Evolutionary conservation across 2,329 filamentous ascomycete species (phyloP), one percentile per base, ranked within the genome.

Genomic region (Nothopassalora personata): DNA sequence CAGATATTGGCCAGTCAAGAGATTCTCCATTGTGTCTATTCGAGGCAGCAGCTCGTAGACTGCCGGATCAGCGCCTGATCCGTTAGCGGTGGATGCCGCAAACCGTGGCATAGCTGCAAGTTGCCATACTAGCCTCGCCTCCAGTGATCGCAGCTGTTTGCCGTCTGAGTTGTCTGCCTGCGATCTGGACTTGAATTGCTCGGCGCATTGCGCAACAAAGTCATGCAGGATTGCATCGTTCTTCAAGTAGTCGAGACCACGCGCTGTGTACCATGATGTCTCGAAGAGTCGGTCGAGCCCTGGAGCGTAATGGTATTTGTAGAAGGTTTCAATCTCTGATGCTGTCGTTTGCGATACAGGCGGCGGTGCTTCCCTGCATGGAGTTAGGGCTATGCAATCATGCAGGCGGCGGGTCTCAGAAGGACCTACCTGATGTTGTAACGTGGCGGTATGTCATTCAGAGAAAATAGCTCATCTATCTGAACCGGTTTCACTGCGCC

Each of bases 211-310:
- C 5, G 82, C 81, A 70, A 92, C 84, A 61, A 87, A 82, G 54
- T 86, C 83, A 66, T 88, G 79, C n/a, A 90, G 76, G 30, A 77
- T 75, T 30, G 79, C 75, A 69, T 88, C 81, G 36, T 73, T 75
- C 59, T 84, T 74, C 1, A 88, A 74, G 54, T 79, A 75, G n/a
- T 71, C 72, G 56, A 81, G 76, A 56, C 80, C 83, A 64, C 79
- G 79, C 39, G 75, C 76, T 28, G 78, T 83, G 75, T 90, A 97
- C 92, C 92, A 97, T 30, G 81, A 82, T 6, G 90, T 89, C 73
- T 97, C 92, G 62, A 95, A 83, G 62, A 94, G 87, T 53, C 83
- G 82, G 73, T 90, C 86, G 50, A 94, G 82, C 7, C 86, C 88
- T 1, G 82, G 83, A 4, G 86, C 88, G 72, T 94, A 95, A 64